Percentiles rank a stretch among this genome's conserved stretches.
phyloP scores from a whole-genome alignment of 768 basidiomycete genomes.

The Pulveroboletus ravenelii region DNA sequence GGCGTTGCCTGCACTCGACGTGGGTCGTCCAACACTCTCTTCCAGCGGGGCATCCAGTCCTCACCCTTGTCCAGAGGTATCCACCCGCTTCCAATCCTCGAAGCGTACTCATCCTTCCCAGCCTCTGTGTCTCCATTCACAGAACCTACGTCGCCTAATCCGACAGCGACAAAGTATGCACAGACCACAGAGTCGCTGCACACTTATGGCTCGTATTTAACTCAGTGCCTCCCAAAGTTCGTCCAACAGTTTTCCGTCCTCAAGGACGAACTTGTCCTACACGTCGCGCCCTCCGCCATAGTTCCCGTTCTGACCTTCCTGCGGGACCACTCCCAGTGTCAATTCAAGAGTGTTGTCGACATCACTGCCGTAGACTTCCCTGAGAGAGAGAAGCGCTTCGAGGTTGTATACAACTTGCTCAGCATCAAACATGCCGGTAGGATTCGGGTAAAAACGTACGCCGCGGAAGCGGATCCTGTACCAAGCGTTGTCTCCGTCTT shows the following conservation, averaged over 20 bases:
- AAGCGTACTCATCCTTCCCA: slow-evolving; percentile 23
- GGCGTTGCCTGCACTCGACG: slow-evolving; percentile 37
- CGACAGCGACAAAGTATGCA: slow-evolving; percentile 64
- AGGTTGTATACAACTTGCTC: slow-evolving; percentile 93
- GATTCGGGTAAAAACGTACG: slow-evolving; percentile 96
- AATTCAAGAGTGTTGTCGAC: slow-evolving; percentile 90
- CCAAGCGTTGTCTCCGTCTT: slow-evolving; percentile 78
- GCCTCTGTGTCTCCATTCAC: slow-evolving; percentile 77
- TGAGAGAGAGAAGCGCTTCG: slow-evolving; percentile 88
- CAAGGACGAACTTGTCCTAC: slow-evolving; percentile 92
- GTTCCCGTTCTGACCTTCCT: slow-evolving; percentile 87
- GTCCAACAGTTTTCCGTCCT: slow-evolving; percentile 97
- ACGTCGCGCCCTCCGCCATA: slow-evolving; percentile 76
- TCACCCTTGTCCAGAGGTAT: slow-evolving; percentile 47
- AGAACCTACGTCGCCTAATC: slow-evolving; percentile 88
- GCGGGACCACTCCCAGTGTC: slow-evolving; percentile 91
- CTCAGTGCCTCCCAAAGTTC: slow-evolving; percentile 91
- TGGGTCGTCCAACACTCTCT: slow-evolving; percentile 19
- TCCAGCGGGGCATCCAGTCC: slow-evolving; percentile 44
- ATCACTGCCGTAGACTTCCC: slow-evolving; percentile 96
- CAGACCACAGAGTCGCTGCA: slow-evolving; percentile 77
- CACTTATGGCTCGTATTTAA: slow-evolving; percentile 89
- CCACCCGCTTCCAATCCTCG: background rate
- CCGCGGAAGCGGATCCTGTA: slow-evolving; percentile 86
- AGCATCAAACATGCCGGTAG: slow-evolving; percentile 74